Conservation (phyloP, 345 rosid species). For the Populus ilicifolia region DNA sequence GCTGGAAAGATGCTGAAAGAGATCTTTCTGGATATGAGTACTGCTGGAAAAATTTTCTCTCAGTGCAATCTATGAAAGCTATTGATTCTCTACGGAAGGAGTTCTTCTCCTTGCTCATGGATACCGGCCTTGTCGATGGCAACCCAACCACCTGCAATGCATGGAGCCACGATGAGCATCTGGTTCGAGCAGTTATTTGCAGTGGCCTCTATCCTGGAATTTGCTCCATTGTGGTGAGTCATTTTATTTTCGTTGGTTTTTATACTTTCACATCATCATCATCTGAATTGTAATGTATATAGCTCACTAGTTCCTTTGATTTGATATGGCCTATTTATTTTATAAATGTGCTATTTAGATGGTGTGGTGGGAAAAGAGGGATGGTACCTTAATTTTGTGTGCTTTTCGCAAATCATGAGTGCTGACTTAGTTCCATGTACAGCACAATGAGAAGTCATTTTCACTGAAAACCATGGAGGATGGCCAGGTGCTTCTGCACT, state of each 20-base stretch:
- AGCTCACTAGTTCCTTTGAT: neutral
- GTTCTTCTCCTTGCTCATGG: conserved; percentile 74
- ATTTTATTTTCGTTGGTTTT: conserved; percentile 1
- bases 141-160: conserved; percentile 42
- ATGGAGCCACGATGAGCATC: conserved; percentile 54
- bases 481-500: conserved; percentile 75
- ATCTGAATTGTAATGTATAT: neutral
- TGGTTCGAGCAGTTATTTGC: conserved; percentile 77
- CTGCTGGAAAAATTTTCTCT: conserved; percentile 91
- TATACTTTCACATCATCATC: neutral
- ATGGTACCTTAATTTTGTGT: neutral
- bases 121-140: conserved; percentile 64
- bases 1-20: conserved; percentile 79
- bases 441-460: conserved; percentile 75
- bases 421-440: conserved; percentile 27
- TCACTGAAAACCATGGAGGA: conserved; percentile 97
- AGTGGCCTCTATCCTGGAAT: conserved; percentile 84
- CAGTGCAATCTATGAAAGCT: conserved; percentile 80
- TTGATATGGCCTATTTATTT: neutral
- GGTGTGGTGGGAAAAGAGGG: neutral
- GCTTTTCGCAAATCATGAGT: conserved; percentile 2
- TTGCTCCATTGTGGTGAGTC: conserved; percentile 83
- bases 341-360: neutral
- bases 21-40: conserved; percentile 68
- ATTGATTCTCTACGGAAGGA: conserved; percentile 85